These are phyloP conservation scores for Nakataea oryzae DNA, from an alignment of 2,329 filamentous ascomycete species.

Conservation along the genomic window DNA sequence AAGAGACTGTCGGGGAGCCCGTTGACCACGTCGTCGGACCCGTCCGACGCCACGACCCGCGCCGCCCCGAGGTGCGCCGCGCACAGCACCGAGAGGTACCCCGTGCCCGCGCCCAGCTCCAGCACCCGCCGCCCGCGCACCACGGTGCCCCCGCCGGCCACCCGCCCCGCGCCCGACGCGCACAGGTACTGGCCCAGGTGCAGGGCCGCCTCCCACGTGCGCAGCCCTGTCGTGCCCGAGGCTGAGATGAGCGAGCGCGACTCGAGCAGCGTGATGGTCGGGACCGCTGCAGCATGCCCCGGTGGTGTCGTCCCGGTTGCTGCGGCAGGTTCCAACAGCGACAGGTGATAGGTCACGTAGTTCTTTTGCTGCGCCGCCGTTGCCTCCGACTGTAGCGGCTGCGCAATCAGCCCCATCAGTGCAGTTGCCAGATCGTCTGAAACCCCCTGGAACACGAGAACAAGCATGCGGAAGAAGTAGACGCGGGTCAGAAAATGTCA, in stretches of 20 bases:
- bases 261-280: conserved; percentile 54
- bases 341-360: conserved; percentile 61
- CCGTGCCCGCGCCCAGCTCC: conserved; percentile 68
- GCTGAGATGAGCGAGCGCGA: conserved; percentile 59
- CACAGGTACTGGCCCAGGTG: conserved; percentile 63
- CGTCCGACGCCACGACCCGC: conserved; percentile 61
- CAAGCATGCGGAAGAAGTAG: conserved; percentile 1
- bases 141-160: conserved; percentile 11
- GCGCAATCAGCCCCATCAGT: conserved; percentile 54
- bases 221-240: conserved; percentile 62
- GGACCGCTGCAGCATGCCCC: neutral
- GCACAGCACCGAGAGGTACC: conserved; percentile 64
- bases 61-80: conserved; percentile 52
- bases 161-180: conserved; percentile 17
- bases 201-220: conserved; percentile 74
- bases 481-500: neutral
- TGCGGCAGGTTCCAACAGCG: conserved; percentile 16
- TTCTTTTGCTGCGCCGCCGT: conserved; percentile 60
- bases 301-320: neutral
- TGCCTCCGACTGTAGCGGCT: conserved; percentile 52
- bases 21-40: conserved; percentile 61
- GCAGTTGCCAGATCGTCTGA: conserved; percentile 68
- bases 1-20: conserved; percentile 57
- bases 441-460: conserved; percentile 51
- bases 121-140: conserved; percentile 49